phyloP scores from a whole-genome alignment of 1,284 basidiomycete species.

The Ustilago sp. region DNA sequence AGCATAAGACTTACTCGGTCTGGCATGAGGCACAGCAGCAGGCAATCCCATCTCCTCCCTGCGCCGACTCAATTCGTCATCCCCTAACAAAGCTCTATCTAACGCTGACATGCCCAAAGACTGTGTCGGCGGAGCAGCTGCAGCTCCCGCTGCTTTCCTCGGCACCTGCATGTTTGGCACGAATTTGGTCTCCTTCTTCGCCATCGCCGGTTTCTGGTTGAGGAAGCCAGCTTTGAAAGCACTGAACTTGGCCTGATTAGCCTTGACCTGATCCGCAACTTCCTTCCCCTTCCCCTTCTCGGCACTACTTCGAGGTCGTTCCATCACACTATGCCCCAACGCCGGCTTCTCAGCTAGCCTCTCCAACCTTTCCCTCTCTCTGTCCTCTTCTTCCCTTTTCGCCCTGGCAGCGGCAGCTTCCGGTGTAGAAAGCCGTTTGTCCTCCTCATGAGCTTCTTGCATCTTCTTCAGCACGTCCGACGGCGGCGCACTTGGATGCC shows the following conservation, averaged over 20 bases:
- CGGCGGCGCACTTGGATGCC: slow-evolving; percentile 56
- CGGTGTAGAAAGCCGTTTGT: slow-evolving; percentile 29
- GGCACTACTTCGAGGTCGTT: slow-evolving; percentile 12
- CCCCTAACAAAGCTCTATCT: slow-evolving; percentile 53
- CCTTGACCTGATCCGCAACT: neutral
- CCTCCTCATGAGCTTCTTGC: slow-evolving; percentile 45
- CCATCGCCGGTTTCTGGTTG: slow-evolving; percentile 31
- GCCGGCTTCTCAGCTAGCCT: slow-evolving; percentile 40
- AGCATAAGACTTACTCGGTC: slow-evolving; percentile 66
- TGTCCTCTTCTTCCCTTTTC: slow-evolving; percentile 31
- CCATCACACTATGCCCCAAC: slow-evolving; percentile 42
- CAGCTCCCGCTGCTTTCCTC: slow-evolving; percentile 11
- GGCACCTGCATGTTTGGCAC: slow-evolving; percentile 19
- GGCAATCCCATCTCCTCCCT: slow-evolving; percentile 54
- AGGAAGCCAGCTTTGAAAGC: slow-evolving; percentile 65
- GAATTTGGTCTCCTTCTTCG: slow-evolving; percentile 10
- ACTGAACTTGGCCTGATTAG: slow-evolving; percentile 40
- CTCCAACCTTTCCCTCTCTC: slow-evolving; percentile 19
- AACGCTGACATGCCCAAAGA: slow-evolving; percentile 63
- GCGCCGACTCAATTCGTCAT: slow-evolving; percentile 45
- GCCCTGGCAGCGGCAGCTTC: slow-evolving; percentile 35
- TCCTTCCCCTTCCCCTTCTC: slow-evolving; percentile 7
- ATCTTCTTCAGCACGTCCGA: slow-evolving; percentile 39
- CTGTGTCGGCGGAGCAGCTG: slow-evolving; percentile 30
- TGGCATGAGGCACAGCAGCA: slow-evolving; percentile 62